Base-by-base conservation (phyloP, 1,284 basidiomycete species). In the Marasmius fiardii region DNA sequence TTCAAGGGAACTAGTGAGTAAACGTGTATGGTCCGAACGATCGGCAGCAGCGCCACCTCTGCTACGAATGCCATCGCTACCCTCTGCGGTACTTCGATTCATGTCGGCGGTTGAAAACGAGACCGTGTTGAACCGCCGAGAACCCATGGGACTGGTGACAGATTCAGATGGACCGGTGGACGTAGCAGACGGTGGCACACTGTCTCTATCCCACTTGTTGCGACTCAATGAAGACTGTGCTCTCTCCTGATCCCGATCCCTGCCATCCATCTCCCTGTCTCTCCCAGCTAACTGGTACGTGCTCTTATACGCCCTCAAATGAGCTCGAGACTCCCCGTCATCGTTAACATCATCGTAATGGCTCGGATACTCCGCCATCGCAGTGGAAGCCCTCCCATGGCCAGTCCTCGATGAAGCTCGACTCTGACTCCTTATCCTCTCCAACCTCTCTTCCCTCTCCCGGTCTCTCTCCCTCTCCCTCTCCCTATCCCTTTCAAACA, bases 1-100 rank as follows among this genome's bases (percentile, higher is more conserved):
- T 3, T 73, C 68, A 12, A 92, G 70, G 4, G 85, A 80, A 35
- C 91, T 87, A 28, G 82, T 64, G 79, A 92, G 82, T 43, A 92
- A 70, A 21, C 77, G 73, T 0, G 80, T 74, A 62, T 91, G 90
- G 59, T 91, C 86, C 0, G 78, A 69, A 57, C 74, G 60, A 64
- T 74, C 48, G 62, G 58, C 59, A 52, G 43, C 3, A 14, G 24
- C 20, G 43, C 39, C 39, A 18, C 11, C 39, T 41, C 39, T 4
- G 4, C 39, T 16, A 41, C 28, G 28, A 16, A n/a, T 7, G 11
- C 16, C 39, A 41, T 41, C 20, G 39, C 61, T 34, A 63, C 39
- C 53, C 52, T 64, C 23, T 56, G 12, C 21, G 35, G 2, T 2
- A 20, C 18, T 21, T 52, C 37, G 26, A 10, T 23, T n/a, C 48